Percentiles rank a stretch among this genome's conserved stretches.
phyloP scores from a whole-genome alignment of 2,329 filamentous ascomycete genomes.

The Seiridium cupressi region DNA sequence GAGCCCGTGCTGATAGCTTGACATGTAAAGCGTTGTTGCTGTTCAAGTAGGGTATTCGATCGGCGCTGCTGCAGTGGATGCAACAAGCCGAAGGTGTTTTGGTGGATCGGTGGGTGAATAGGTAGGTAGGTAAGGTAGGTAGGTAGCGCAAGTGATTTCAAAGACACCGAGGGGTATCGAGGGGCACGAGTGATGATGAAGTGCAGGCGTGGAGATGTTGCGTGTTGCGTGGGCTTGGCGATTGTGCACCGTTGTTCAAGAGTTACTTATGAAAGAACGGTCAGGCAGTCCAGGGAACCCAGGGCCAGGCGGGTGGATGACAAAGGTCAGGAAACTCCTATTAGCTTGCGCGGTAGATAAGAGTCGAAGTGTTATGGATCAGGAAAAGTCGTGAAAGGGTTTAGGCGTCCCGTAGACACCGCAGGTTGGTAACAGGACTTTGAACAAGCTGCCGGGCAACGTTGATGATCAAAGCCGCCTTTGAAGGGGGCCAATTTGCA shows the following conservation, averaged over 20 bases:
- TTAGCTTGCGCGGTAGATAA: not conserved
- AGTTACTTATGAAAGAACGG: not conserved
- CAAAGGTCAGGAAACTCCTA: not conserved
- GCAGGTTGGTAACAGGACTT: not conserved
- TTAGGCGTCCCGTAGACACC: not conserved
- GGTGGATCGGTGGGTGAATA: slow-evolving; percentile 7
- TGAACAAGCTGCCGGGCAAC: not conserved
- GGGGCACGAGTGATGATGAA: not conserved
- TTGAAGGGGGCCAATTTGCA: not conserved
- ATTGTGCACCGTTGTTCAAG: not conserved
- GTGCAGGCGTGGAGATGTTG: not conserved
- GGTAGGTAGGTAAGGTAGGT: not conserved
- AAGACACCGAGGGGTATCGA: slow-evolving; percentile 4
- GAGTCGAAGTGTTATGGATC: not conserved
- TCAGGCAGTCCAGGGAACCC: not conserved
- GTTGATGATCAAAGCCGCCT: not conserved
- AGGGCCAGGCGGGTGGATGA: not conserved
- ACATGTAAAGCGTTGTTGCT: slow-evolving; percentile 28
- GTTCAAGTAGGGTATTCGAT: slow-evolving; percentile 38
- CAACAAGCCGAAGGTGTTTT: slow-evolving; percentile 18
- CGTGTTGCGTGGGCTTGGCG: not conserved
- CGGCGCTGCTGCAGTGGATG: slow-evolving; percentile 22
- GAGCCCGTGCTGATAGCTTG: slow-evolving; percentile 26
- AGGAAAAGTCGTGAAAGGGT: not conserved
- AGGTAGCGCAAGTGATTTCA: not conserved